These are phyloP conservation scores for Geotrichum klebahnii DNA, from an alignment of 1,139 yeast species.

Conservation along the genomic window DNA sequence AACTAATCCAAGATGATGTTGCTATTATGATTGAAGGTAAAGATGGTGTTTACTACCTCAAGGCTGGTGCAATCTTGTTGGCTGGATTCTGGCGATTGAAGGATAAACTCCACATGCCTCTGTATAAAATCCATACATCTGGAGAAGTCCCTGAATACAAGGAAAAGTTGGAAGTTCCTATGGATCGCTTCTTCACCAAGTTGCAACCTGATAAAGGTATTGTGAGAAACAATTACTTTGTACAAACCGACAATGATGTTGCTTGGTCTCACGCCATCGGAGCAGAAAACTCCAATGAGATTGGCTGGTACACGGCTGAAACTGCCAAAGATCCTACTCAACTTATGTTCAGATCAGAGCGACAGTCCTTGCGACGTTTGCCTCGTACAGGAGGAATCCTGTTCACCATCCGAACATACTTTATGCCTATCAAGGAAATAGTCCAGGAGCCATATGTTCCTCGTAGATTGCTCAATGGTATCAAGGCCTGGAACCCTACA, in stretches of 20 bases:
- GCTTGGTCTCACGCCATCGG: slow-evolving; percentile 67
- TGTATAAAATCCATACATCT: slow-evolving; percentile 54
- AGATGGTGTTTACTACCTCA: slow-evolving; percentile 53
- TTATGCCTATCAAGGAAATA: slow-evolving; percentile 51
- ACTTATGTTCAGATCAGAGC: slow-evolving; percentile 58
- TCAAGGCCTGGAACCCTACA: slow-evolving; percentile 55
- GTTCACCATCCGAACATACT: slow-evolving; percentile 62
- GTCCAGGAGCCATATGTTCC: slow-evolving; percentile 60
- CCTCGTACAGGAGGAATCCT: slow-evolving; percentile 57
- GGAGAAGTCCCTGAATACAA: slow-evolving; percentile 66
- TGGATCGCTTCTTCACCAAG: slow-evolving; percentile 61
- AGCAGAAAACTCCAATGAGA: slow-evolving; percentile 46
- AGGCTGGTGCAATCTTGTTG: slow-evolving; percentile 57
- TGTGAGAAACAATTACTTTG: slow-evolving; percentile 60
- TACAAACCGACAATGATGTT: slow-evolving; percentile 58
- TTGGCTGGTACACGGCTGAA: slow-evolving; percentile 46
- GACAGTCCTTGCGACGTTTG: slow-evolving; percentile 60
- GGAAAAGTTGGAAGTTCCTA: slow-evolving; percentile 54
- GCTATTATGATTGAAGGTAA: slow-evolving; percentile 61
- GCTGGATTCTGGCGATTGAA: slow-evolving; percentile 55
- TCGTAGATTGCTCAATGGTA: slow-evolving; percentile 54
- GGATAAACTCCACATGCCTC: slow-evolving; percentile 50
- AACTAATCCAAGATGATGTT: slow-evolving; percentile 61
- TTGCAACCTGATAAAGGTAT: slow-evolving; percentile 55
- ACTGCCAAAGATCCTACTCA: slow-evolving; percentile 46